Conservation (phyloP, 2,329 filamentous ascomycete species). For the Trichoderma aggressivum region DNA sequence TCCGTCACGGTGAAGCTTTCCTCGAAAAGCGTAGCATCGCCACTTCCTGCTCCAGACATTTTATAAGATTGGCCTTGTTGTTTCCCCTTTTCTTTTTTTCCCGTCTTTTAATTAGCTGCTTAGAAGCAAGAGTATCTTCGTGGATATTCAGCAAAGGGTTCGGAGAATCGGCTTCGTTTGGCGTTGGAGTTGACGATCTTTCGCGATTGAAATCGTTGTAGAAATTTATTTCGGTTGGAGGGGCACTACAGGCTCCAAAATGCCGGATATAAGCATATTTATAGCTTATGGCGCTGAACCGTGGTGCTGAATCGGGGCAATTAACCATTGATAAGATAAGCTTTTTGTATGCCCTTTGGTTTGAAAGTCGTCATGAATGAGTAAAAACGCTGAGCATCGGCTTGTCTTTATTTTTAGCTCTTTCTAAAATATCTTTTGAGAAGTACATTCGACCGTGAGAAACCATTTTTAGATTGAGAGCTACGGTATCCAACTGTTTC, state of each 20-base stretch:
- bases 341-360: background rate
- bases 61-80: slow-evolving; percentile 13
- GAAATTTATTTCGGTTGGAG: slow-evolving; percentile 5
- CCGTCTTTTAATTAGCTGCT: background rate
- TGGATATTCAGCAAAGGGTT: background rate
- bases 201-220: background rate
- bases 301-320: background rate
- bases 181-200: background rate
- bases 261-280: background rate
- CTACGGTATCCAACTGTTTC: background rate
- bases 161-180: background rate
- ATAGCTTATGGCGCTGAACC: background rate
- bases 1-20: slow-evolving; percentile 81
- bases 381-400: background rate
- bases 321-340: background rate
- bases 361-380: background rate
- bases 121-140: background rate
- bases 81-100: slow-evolving; percentile 11
- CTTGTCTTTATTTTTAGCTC: background rate
- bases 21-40: slow-evolving; percentile 90
- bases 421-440: background rate
- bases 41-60: slow-evolving; percentile 49
- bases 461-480: background rate
- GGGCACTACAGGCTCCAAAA: background rate
- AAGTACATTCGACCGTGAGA: background rate